phyloP scores from a whole-genome alignment of 108 stramenopile species.

The Epipyxis sp. region DNA sequence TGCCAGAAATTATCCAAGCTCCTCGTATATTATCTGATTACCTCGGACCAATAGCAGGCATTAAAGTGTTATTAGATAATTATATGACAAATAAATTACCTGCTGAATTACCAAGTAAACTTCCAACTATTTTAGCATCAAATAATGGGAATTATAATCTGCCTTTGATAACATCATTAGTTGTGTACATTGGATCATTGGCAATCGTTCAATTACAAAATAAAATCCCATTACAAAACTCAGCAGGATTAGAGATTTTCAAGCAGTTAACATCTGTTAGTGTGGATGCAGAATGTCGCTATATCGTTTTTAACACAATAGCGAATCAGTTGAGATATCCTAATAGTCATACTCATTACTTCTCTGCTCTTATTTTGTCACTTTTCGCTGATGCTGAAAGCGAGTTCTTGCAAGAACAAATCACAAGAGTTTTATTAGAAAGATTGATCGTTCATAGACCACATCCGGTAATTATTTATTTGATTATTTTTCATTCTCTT shows the following conservation, averaged over 20 bases:
- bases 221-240: not conserved
- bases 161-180: slow-evolving; percentile 82
- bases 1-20: slow-evolving; percentile 85
- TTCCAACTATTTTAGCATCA: slow-evolving; percentile 48
- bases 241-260: slow-evolving; percentile 56
- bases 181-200: slow-evolving; percentile 86
- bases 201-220: slow-evolving; percentile 66
- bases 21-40: slow-evolving; percentile 81
- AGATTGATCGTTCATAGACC: slow-evolving; percentile 95
- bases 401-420: slow-evolving; percentile 93
- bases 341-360: slow-evolving; percentile 98
- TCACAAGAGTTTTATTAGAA: slow-evolving; percentile 95
- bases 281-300: slow-evolving; percentile 84
- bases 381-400: slow-evolving; percentile 87
- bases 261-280: slow-evolving; percentile 76
- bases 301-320: slow-evolving; percentile 92
- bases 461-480: slow-evolving; percentile 66
- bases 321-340: slow-evolving; percentile 99
- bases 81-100: slow-evolving; percentile 81
- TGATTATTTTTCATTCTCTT: not conserved
- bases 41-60: slow-evolving; percentile 38
- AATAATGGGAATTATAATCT: not conserved
- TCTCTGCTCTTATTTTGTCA: slow-evolving; percentile 90
- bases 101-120: slow-evolving; percentile 67
- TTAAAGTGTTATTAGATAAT: slow-evolving; percentile 77